Evolutionary conservation across 2,329 filamentous ascomycete species (phyloP).

Genomic region (Aspergillus udagawae): DNA sequence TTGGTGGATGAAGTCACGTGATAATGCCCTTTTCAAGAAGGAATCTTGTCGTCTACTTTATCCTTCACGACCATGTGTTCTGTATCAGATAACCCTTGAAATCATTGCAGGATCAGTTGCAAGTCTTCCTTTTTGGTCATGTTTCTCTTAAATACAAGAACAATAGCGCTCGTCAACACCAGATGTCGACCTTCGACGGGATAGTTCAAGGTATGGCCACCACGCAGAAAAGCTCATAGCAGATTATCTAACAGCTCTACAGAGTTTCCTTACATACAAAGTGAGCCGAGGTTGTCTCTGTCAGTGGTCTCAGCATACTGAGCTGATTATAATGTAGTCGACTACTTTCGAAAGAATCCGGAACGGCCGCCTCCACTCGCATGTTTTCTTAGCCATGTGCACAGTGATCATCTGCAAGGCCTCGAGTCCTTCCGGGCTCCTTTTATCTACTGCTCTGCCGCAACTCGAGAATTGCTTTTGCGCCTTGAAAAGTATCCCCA

Average conservation of each 20-base stretch:
- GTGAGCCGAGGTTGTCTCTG: slow-evolving; percentile 36
- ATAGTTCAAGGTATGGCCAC: slow-evolving; percentile 47
- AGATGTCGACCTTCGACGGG: slow-evolving; percentile 76
- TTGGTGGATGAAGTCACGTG: not conserved
- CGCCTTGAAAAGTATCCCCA: slow-evolving; percentile 74
- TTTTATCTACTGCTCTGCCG: slow-evolving; percentile 86
- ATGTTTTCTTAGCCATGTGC: slow-evolving; percentile 87
- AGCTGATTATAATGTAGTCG: slow-evolving; percentile 52
- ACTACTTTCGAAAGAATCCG: slow-evolving; percentile 67
- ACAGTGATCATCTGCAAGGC: slow-evolving; percentile 82
- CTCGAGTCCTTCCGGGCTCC: slow-evolving; percentile 72
- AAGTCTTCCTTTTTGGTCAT: not conserved
- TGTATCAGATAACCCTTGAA: not conserved
- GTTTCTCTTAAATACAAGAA: not conserved
- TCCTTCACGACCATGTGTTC: not conserved
- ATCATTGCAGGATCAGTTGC: not conserved
- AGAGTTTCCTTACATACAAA: slow-evolving; percentile 77
- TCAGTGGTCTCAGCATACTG: slow-evolving; percentile 2
- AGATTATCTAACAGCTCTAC: slow-evolving; percentile 10
- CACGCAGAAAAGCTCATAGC: not conserved
- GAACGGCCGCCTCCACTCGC: slow-evolving; percentile 62
- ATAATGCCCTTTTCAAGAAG: not conserved
- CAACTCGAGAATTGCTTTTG: slow-evolving; percentile 74
- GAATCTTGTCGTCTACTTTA: not conserved
- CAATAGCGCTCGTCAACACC: not conserved